Conservation (phyloP, 257 asterid genomes). For the Verbascum thapsus region DNA sequence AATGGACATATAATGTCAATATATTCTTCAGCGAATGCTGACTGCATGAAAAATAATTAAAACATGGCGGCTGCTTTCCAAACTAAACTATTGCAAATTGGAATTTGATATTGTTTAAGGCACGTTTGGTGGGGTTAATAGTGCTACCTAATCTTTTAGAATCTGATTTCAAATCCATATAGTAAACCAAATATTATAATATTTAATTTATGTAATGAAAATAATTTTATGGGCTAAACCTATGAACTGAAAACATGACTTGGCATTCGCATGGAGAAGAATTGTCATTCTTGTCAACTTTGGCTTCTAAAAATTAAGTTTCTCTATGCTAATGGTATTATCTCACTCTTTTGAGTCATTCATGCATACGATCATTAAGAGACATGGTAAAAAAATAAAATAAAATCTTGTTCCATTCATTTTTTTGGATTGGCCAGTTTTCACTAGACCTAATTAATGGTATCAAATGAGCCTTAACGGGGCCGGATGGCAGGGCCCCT, state of each 20-base stretch:
- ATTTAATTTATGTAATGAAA: not conserved
- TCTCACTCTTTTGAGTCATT: not conserved
- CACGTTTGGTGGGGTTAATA: constrained; percentile 1
- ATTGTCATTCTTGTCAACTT: constrained; percentile 7
- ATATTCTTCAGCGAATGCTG: not conserved
- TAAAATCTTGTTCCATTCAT: not conserved
- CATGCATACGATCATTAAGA: constrained; percentile 9
- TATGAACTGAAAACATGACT: constrained; percentile 1
- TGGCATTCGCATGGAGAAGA: constrained; percentile 15
- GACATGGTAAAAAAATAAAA: not conserved
- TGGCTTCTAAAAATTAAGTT: constrained; percentile 18
- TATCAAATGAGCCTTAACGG: too few species aligned
- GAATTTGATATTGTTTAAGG: not conserved
- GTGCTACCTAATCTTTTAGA: constrained; percentile 20
- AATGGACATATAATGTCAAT: not conserved
- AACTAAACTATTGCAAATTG: not conserved
- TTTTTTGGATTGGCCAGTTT: not conserved
- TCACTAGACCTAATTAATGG: too few species aligned
- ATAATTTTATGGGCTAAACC: not conserved
- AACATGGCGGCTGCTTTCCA: not conserved
- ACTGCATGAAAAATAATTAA: not conserved
- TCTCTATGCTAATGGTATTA: not conserved
- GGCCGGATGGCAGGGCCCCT: too few species aligned
- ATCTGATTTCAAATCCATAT: not conserved
- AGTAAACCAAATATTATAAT: not conserved